Conservation (phyloP, 257 asterid genomes). For the Anisodus acutangulus region DNA sequence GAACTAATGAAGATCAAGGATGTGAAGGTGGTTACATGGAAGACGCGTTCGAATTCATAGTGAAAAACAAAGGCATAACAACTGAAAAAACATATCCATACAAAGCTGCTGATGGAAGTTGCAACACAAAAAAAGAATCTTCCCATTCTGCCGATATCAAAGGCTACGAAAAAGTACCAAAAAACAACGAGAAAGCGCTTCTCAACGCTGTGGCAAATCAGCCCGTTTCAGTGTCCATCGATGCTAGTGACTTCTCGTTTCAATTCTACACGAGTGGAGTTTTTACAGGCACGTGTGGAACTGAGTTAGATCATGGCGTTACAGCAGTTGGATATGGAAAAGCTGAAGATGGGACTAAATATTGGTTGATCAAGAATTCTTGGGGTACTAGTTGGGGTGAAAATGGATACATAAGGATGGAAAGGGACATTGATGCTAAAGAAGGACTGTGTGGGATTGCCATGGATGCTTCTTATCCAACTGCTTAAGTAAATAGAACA, state of each 20-base stretch:
- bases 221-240: constrained; percentile 30
- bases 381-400: constrained; percentile 6
- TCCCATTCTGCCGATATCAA: constrained; percentile 8
- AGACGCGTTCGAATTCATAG: constrained; percentile 34
- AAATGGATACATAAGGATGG: constrained; percentile 23
- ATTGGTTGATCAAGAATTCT: neutral
- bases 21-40: constrained; percentile 38
- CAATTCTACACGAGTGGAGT: constrained; percentile 32
- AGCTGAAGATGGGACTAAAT: neutral
- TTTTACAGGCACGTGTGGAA: constrained; percentile 33
- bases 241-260: constrained; percentile 33
- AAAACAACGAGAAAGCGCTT: constrained; percentile 23
- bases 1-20: constrained; percentile 36
- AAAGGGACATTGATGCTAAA: constrained; percentile 33
- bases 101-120: constrained; percentile 36
- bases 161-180: constrained; percentile 32
- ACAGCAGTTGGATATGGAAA: neutral
- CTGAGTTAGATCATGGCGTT: constrained; percentile 36
- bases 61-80: constrained; percentile 35
- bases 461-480: constrained; percentile 57
- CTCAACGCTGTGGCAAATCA: constrained; percentile 35
- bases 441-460: constrained; percentile 41
- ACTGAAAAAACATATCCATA: constrained; percentile 36
- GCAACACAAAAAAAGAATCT: constrained; percentile 31
- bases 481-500: constrained; percentile 26